phyloP scores from a whole-genome alignment of 1,284 basidiomycete genomes.

The Cerioporus squamosus region DNA sequence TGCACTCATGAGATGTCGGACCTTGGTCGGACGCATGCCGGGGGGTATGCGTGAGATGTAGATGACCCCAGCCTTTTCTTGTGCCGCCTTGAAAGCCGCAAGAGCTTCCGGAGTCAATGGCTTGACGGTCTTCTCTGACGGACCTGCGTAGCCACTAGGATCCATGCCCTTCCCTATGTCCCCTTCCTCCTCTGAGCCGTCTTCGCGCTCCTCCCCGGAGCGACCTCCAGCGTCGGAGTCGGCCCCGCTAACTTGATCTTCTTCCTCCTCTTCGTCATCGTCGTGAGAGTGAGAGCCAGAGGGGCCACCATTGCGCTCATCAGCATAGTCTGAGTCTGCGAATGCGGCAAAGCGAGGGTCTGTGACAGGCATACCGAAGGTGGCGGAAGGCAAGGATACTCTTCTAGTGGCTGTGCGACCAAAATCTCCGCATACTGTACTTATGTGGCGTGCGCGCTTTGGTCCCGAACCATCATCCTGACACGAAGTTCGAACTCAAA shows the following conservation, averaged over 20 bases:
- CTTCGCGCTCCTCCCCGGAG: constrained; percentile 1
- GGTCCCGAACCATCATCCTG: too few species aligned
- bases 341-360: constrained; percentile 32
- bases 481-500: too few species aligned
- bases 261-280: not conserved
- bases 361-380: constrained; percentile 13
- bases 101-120: constrained; percentile 75
- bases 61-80: constrained; percentile 81
- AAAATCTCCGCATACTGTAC: too few species aligned
- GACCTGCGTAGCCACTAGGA: constrained; percentile 59
- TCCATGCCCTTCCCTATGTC: constrained; percentile 51
- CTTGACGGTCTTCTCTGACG: constrained; percentile 60
- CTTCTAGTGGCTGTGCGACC: constrained; percentile 12
- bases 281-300: constrained; percentile 9
- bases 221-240: not conserved
- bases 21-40: constrained; percentile 98
- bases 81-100: constrained; percentile 69
- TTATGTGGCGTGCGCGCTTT: too few species aligned
- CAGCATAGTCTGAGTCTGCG: constrained; percentile 28
- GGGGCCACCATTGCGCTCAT: constrained; percentile 7
- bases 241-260: not conserved
- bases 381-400: not conserved
- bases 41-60: constrained; percentile 98
- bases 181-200: constrained; percentile 28
- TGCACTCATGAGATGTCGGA: constrained; percentile 88